These are phyloP conservation scores for Mycena capillaripes DNA, from an alignment of 768 basidiomycete genomes.

Conservation along the genomic window DNA sequence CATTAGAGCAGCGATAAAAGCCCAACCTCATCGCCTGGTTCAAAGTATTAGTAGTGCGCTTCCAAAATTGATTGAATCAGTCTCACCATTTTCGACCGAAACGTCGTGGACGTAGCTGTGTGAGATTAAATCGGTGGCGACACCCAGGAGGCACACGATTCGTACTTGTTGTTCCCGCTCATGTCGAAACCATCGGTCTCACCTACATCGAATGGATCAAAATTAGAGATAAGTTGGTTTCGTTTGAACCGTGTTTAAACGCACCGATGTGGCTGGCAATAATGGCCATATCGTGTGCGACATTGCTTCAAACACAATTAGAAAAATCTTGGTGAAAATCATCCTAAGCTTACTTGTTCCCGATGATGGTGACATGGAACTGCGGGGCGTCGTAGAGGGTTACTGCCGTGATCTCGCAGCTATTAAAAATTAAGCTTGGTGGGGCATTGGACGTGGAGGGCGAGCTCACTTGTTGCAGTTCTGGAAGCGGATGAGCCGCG, in stretches of 20 bases:
- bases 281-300: constrained; percentile 41
- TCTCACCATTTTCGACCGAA: constrained; percentile 47
- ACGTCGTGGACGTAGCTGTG: constrained; percentile 49
- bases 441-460: background rate
- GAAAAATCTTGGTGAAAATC: background rate
- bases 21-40: constrained; percentile 25
- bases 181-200: constrained; percentile 45
- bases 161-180: constrained; percentile 43
- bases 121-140: background rate
- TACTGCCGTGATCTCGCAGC: constrained; percentile 38
- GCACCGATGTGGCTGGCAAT: constrained; percentile 39
- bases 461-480: constrained; percentile 38
- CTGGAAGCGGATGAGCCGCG: constrained; percentile 44
- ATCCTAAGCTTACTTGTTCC: constrained; percentile 15
- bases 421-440: background rate
- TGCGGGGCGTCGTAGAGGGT: constrained; percentile 40
- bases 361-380: constrained; percentile 45
- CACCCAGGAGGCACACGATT: background rate
- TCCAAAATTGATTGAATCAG: background rate
- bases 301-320: constrained; percentile 33
- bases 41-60: background rate
- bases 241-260: background rate
- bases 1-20: background rate
- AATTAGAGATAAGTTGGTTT: background rate
- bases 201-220: constrained; percentile 2